Evolutionary conservation across 140 eudicot genomes (phyloP).

Genomic region (Ambrosia hybrid): DNA sequence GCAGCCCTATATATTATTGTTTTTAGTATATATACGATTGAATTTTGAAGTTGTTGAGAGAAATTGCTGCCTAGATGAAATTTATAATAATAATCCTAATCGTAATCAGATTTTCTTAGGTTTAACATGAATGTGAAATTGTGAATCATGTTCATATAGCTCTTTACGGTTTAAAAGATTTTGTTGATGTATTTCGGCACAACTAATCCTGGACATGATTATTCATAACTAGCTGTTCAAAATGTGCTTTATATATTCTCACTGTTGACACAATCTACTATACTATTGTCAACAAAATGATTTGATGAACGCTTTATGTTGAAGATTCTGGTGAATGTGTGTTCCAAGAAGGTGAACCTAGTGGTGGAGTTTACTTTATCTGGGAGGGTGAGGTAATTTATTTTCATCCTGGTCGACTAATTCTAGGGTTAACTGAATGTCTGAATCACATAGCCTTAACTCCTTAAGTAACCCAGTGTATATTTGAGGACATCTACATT

Average conservation of each 20-base stretch:
- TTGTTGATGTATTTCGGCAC: neutral
- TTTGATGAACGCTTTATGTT: neutral
- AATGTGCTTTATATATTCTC: neutral
- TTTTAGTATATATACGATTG: no score
- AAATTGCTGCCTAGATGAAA: neutral
- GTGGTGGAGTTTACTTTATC: constrained; percentile 5
- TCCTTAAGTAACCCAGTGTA: neutral
- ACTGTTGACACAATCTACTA: neutral
- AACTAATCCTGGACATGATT: neutral
- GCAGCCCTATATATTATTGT: no score
- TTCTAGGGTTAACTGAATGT: neutral
- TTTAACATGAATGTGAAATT: no score
- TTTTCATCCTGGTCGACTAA: neutral
- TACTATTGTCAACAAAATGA: neutral
- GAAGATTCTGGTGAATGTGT: constrained; percentile 10
- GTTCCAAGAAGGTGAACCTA: neutral
- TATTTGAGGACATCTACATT: neutral
- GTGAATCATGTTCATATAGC: neutral
- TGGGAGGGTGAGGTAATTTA: constrained; percentile 1
- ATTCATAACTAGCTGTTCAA: neutral
- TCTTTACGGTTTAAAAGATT: neutral
- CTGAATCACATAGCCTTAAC: constrained; percentile 7
- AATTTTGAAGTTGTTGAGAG: neutral
- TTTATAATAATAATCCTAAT: no score
- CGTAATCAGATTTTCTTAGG: no score